Evolutionary conservation across 75 land plant species (phyloP), one percentile per base, ranked within the genome.

Genomic region (Azolla pinnata): DNA sequence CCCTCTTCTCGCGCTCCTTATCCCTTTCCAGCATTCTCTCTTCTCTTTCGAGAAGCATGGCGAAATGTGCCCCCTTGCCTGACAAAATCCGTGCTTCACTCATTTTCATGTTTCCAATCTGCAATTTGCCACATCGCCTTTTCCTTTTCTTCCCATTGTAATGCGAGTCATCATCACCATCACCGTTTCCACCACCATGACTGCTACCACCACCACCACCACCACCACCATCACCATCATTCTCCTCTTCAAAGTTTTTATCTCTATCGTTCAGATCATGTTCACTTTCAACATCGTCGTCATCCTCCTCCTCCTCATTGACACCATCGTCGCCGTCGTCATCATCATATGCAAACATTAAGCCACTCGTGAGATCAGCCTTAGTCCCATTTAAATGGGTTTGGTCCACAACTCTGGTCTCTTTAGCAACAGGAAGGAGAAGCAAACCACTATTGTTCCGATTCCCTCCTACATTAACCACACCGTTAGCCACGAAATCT

Each of bases 1-100:
- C 72, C 42, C 47, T 53, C 58, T 69, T 55, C 53, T 63, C 59
- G 30, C 56, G 27, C 49, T 54, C 44, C 23, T 29, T 34, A 19
- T 63, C 71, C 51, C 49, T 20, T 42, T 54, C 59, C n/a, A 21
- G 12, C 56, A 24, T 56, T 33, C 2, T 33, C 58, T 51, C 65
- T 31, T 62, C 65, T 30, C 65, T 23, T 33, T 62, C 65, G 33
- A 23, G 40, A 47, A 53, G 59, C 27, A 56, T 31, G 2, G 46
- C 50, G 44, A 33, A 32, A 17, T 70, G 62, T 24, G 28, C 38
- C n/a, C 16, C 45, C 26, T 59, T 21, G 9, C 58, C 25, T 2
- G 27, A 42, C 61, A 58, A 35, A 29, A 64, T 31, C 64, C 31
- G 57, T 1, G 40, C 25, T 33, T 64, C 67, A n/a, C n/a, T n/a